A percentile compares a stretch with the other conserved stretches of the same genome.
Conservation (phyloP, 2,329 filamentous ascomycete genomes). For the Leptographium radiaticola region DNA sequence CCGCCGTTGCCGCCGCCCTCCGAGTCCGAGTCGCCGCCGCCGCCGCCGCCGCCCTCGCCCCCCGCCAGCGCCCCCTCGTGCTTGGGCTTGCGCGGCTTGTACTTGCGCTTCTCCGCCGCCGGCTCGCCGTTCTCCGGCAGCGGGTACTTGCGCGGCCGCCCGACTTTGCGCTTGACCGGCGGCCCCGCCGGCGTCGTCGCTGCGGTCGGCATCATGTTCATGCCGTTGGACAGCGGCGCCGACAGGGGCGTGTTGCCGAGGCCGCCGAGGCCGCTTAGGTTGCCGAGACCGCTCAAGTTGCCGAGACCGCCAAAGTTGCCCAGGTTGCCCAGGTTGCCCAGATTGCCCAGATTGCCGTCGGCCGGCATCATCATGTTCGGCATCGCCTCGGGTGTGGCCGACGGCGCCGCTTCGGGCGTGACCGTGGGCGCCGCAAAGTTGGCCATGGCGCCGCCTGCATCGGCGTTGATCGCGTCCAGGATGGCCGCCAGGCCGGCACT, state of each 20-base stretch:
- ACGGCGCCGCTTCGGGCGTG: neutral
- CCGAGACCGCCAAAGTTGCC: too few relatives aligned
- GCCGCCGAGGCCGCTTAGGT: too few relatives aligned
- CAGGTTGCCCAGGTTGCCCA: too few relatives aligned
- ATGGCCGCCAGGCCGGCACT: neutral
- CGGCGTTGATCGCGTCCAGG: neutral
- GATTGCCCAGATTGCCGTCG: neutral
- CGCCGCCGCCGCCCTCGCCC: constrained; percentile 23
- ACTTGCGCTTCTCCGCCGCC: constrained; percentile 50
- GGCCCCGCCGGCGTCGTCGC: constrained; percentile 34
- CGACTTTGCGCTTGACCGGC: constrained; percentile 50
- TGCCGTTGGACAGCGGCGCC: too few relatives aligned
- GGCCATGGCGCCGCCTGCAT: neutral
- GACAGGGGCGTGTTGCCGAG: too few relatives aligned
- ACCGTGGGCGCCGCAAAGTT: neutral
- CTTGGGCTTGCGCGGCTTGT: constrained; percentile 42
- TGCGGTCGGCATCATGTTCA: too few relatives aligned
- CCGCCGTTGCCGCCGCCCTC: constrained; percentile 27
- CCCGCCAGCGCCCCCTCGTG: constrained; percentile 33
- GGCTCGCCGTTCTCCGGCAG: constrained; percentile 39
- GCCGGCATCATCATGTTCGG: neutral
- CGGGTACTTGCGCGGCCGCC: constrained; percentile 51
- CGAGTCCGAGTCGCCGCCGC: constrained; percentile 16
- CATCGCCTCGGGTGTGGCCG: neutral
- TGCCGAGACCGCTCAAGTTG: too few relatives aligned